These are phyloP conservation scores for Leishmania mexicana DNA, from an alignment of 208 protist species.

Conservation along the genomic window DNA sequence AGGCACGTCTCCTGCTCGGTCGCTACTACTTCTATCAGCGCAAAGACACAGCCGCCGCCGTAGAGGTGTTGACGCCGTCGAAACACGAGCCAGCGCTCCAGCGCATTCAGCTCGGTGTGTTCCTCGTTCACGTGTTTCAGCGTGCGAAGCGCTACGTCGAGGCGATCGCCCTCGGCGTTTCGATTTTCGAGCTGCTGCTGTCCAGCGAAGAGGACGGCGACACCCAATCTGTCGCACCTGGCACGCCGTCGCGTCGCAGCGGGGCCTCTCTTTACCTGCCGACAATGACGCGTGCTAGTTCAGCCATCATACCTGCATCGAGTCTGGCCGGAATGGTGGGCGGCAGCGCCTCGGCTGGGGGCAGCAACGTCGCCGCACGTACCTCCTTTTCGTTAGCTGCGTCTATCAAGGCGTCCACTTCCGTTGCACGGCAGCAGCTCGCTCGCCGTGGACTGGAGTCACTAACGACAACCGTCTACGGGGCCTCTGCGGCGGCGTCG, in stretches of 20 bases:
- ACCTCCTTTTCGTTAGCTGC: constrained; percentile 73
- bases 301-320: constrained; percentile 80
- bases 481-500: constrained; percentile 80
- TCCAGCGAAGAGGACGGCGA: constrained; percentile 85
- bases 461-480: constrained; percentile 82
- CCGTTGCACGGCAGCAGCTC: constrained; percentile 65
- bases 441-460: constrained; percentile 63
- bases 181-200: constrained; percentile 82
- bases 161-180: constrained; percentile 81
- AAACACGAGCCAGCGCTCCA: constrained; percentile 73
- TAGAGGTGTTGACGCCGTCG: constrained; percentile 63
- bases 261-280: constrained; percentile 62
- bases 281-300: constrained; percentile 80
- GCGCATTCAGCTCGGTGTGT: constrained; percentile 81
- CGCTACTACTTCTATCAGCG: constrained; percentile 69
- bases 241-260: constrained; percentile 39
- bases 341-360: constrained; percentile 14
- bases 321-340: constrained; percentile 55
- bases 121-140: constrained; percentile 73
- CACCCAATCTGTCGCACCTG: constrained; percentile 73
- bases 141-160: constrained; percentile 66
- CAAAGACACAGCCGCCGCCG: constrained; percentile 51
- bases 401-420: constrained; percentile 74
- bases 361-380: constrained; percentile 28
- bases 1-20: constrained; percentile 75